phyloP scores from a whole-genome alignment of 306 rosid genomes.

The Ceratonia siliqua region DNA sequence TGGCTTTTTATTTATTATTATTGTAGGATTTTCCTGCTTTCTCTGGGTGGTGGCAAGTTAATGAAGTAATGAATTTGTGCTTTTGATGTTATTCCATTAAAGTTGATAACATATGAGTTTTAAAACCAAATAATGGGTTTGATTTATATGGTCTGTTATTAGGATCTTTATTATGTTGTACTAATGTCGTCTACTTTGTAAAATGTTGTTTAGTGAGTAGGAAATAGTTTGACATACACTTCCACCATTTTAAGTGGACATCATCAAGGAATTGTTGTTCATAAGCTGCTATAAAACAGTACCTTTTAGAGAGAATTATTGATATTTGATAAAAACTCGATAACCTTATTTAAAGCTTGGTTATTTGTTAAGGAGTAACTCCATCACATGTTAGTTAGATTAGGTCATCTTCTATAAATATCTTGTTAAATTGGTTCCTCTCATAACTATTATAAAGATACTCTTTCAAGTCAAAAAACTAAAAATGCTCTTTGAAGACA shows the following conservation, averaged over 20 bases:
- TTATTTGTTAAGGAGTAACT: too few species aligned
- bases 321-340: neutral
- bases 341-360: neutral
- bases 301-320: neutral
- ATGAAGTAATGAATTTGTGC: neutral
- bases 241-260: neutral
- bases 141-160: neutral
- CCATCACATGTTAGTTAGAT: neutral
- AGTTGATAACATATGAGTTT: neutral
- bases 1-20: neutral
- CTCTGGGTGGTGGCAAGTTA: neutral
- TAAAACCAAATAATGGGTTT: neutral
- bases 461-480: too few species aligned
- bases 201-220: neutral
- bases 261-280: neutral
- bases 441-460: too few species aligned
- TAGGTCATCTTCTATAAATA: neutral
- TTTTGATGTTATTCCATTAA: neutral
- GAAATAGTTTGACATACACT: neutral
- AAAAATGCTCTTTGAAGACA: too few species aligned
- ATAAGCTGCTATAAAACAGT: neutral
- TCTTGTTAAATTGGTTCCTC: neutral
- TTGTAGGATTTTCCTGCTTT: neutral
- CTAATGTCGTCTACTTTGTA: neutral
- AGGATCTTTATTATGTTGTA: neutral